phyloP scores from a whole-genome alignment of 2,329 filamentous ascomycete genomes.

The Ceratocystis huliohia region DNA sequence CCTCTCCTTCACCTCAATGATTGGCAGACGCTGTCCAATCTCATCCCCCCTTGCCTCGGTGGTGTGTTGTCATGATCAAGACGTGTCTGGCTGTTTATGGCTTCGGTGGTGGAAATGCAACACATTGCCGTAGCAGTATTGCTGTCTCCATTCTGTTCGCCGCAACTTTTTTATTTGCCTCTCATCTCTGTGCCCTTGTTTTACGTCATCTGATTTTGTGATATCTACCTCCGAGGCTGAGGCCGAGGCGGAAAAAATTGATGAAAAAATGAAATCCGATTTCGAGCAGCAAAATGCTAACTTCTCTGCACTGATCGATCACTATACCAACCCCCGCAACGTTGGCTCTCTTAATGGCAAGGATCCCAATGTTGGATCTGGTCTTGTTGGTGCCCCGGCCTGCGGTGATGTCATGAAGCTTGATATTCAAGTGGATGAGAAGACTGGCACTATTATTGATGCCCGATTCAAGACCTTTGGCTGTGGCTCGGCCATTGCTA shows the following conservation, averaged over 20 bases:
- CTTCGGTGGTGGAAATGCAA: neutral
- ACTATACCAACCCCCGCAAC: slow-evolving; percentile 43
- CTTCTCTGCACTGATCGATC: slow-evolving; percentile 31
- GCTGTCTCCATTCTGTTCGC: neutral
- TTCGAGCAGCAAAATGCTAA: slow-evolving; percentile 26
- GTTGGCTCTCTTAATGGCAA: slow-evolving; percentile 54
- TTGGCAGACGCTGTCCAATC: neutral
- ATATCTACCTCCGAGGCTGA: neutral
- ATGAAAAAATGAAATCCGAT: slow-evolving; percentile 29
- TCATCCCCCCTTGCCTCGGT: neutral
- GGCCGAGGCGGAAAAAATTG: neutral
- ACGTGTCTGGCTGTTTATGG: neutral
- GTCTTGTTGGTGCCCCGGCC: slow-evolving; percentile 77
- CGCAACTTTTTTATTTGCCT: neutral
- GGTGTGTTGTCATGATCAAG: neutral
- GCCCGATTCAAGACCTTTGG: slow-evolving; percentile 98
- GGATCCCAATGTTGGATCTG: slow-evolving; percentile 74
- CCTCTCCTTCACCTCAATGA: neutral
- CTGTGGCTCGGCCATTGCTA: slow-evolving; percentile 88
- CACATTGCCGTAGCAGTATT: neutral
- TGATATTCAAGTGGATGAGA: slow-evolving; percentile 71
- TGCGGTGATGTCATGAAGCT: slow-evolving; percentile 85
- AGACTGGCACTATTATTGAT: slow-evolving; percentile 77
- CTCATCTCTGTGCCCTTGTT: neutral
- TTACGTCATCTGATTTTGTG: neutral